phyloP scores from a whole-genome alignment of 2,329 filamentous ascomycete species.

The Colletotrichum noveboracense region DNA sequence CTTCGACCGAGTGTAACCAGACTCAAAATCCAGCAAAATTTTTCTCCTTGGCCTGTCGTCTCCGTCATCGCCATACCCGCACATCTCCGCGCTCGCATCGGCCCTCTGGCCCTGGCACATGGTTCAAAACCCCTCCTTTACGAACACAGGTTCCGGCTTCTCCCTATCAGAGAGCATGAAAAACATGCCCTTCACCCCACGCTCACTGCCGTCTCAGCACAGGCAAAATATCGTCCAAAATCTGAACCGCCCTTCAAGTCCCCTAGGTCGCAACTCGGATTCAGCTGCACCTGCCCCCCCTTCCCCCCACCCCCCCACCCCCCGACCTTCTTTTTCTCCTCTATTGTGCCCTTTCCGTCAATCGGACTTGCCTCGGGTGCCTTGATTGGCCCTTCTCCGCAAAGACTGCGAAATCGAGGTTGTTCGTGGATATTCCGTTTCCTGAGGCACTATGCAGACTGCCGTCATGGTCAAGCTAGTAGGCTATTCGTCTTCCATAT shows the following conservation, averaged over 20 bases:
- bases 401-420: not conserved
- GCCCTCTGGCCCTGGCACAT: not conserved
- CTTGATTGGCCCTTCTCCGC: not conserved
- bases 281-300: not conserved
- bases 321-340: too few relatives aligned
- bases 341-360: not conserved
- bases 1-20: conserved; percentile 2
- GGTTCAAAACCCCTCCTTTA: not conserved
- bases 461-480: not conserved
- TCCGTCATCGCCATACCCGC: not conserved
- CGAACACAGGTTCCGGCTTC: not conserved
- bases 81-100: conserved; percentile 14
- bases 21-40: not conserved
- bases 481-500: not conserved
- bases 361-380: not conserved
- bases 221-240: not conserved
- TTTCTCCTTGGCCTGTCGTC: not conserved
- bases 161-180: not conserved
- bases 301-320: not conserved
- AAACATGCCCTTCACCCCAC: not conserved
- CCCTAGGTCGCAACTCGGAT: not conserved
- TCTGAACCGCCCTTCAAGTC: not conserved
- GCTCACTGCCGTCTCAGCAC: not conserved
- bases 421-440: not conserved
- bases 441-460: not conserved